Conservation (phyloP, 495 filamentous ascomycete species). For the Clavariopsis aquatica region DNA sequence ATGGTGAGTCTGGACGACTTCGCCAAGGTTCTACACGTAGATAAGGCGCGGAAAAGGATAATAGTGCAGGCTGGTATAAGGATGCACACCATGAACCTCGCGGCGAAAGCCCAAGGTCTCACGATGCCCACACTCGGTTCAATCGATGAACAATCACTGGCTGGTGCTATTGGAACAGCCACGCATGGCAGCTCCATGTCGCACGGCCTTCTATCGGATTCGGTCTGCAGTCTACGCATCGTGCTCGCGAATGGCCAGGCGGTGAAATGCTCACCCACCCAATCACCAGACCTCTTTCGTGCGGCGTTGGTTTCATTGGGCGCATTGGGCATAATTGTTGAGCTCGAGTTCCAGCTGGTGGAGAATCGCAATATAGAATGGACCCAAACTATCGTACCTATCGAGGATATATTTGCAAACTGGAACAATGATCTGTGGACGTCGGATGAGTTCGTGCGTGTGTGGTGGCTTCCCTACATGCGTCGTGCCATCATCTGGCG, state of each 20-base stretch:
- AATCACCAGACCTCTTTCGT: conserved; percentile 78
- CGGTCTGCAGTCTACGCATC: conserved; percentile 69
- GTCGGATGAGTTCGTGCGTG: conserved; percentile 79
- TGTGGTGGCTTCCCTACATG: conserved; percentile 98
- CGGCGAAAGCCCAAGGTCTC: conserved; percentile 70
- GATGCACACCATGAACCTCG: conserved; percentile 65
- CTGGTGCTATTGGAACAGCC: conserved; percentile 86
- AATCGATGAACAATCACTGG: conserved; percentile 92
- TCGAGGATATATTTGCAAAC: conserved; percentile 63
- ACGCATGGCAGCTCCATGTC: conserved; percentile 86
- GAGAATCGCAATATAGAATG: conserved; percentile 78
- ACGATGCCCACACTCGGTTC: conserved; percentile 88
- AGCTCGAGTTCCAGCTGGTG: conserved; percentile 79
- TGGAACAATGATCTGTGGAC: conserved; percentile 84
- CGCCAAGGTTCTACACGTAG: conserved; percentile 67
- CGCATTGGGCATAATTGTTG: conserved; percentile 85
- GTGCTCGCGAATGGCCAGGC: conserved; percentile 80
- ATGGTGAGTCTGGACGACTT: conserved; percentile 89
- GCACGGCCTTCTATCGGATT: conserved; percentile 82
- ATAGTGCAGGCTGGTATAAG: conserved; percentile 84
- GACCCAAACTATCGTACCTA: conserved; percentile 73
- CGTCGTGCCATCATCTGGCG: conserved; percentile 83
- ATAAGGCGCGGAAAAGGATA: conserved; percentile 63
- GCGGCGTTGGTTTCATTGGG: conserved; percentile 86
- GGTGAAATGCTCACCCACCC: conserved; percentile 67